Evolutionary conservation across 2,329 filamentous ascomycete species (phyloP), one percentile per base, ranked within the genome.

Genomic region (Phaeomoniella chlamydospora): DNA sequence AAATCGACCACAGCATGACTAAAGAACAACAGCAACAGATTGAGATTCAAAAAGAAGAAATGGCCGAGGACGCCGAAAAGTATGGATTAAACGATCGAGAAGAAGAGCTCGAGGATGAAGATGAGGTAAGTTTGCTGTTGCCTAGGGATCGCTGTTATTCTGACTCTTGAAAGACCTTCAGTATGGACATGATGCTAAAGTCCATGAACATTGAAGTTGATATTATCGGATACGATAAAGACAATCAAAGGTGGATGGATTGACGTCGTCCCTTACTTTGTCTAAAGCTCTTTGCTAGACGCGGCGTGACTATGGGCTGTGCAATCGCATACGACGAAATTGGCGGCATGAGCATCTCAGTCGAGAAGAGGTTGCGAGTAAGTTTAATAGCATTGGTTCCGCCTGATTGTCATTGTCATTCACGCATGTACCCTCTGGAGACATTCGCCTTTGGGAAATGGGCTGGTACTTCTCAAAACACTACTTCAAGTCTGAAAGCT

Each of bases 171-270:
- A 44, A 76, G 73, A 68, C 67, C 10, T 80, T 80, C 47, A 79
- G 74, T 10, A 77, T 82, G 68, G 73, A 70, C 33, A 73, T 72
- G 66, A 80, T 81, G 77, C 62, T 82, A 12, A 68, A 67, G 43
- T 72, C 67, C 18, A 57, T 81, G 39, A 76, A 78, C 46, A 69
- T 81, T 38, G 73, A 79, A 37, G 54, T 72, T 3, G 57, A 65
- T 34, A 49, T 70, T n/a, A 76, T 82, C 43, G 77, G 76, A 4
- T 80, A 70, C 50, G 73, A 78, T 51, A 62, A 64, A 39, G 52
- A 59, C 10, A 52, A 57, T 36, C 70, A 77, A 49, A 59, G 61
- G 49, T 81, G 77, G 77, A 55, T 65, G 35, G 63, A 64, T 40
- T 72, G 53, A 68, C 22, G n/a, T n/a, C n/a, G n/a, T n/a, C n/a